Percentiles rank a stretch among this genome's conserved stretches.
Conservation (phyloP, 306 rosid genomes). For the Prunus fruticosa region DNA sequence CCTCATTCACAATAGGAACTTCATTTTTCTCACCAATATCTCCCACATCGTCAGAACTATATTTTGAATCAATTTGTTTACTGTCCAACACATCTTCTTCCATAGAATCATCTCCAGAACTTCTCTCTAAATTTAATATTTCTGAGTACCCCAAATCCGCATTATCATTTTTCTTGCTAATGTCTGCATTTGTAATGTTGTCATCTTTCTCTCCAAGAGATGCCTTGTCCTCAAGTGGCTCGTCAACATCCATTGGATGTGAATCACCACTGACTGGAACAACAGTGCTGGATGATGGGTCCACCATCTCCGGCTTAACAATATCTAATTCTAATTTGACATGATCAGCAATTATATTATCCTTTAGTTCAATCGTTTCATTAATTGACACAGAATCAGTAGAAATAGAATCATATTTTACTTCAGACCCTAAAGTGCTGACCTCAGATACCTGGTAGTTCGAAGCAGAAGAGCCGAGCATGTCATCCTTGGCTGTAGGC, state of each 20-base stretch:
- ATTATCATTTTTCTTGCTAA: constrained; percentile 45
- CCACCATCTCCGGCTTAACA: constrained; percentile 95
- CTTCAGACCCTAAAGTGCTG: constrained; percentile 94
- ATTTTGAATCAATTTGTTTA: constrained; percentile 75
- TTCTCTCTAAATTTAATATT: constrained; percentile 89
- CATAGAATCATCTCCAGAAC: constrained; percentile 99
- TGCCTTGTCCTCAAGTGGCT: constrained; percentile 44
- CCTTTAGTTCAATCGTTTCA: constrained; percentile 99
- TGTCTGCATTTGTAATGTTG: constrained; percentile 41
- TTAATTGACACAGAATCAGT: constrained; percentile 98
- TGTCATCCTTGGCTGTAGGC: constrained; percentile 44
- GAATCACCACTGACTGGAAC: constrained; percentile 74
- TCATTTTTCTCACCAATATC: constrained; percentile 46
- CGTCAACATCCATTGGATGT: constrained; percentile 72
- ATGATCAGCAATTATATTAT: constrained; percentile 96
- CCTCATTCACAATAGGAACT: constrained; percentile 41
- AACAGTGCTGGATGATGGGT: constrained; percentile 79
- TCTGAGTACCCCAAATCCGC: constrained; percentile 79
- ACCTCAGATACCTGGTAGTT: constrained; percentile 99
- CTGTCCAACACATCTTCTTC: constrained; percentile 88
- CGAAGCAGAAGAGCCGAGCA: constrained; percentile 54
- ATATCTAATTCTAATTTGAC: constrained; percentile 95
- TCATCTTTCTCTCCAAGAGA: constrained; percentile 44
- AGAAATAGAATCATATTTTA: constrained; percentile 99
- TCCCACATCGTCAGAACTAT: constrained; percentile 52